These are phyloP conservation scores for Spergularia azorica DNA, from an alignment of 179 eudicot genomes.

Conservation along the genomic window DNA sequence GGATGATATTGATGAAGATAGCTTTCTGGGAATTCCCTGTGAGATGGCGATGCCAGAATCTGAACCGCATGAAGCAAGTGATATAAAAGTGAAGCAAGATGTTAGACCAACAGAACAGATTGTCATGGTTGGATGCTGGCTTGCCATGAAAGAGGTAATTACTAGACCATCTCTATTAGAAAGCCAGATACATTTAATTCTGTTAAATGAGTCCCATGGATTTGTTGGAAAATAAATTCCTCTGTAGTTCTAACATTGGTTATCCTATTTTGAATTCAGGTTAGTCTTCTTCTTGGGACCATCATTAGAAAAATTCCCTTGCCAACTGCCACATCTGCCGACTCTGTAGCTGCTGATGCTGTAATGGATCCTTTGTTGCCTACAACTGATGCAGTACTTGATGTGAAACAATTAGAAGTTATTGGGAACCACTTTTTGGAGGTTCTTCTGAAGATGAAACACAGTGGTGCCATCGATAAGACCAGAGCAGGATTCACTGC, in stretches of 20 bases:
- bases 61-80: conserved; percentile 34
- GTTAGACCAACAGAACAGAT: conserved; percentile 68
- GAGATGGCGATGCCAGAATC: conserved; percentile 37
- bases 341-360: conserved; percentile 28
- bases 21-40: conserved; percentile 47
- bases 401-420: conserved; percentile 79
- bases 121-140: conserved; percentile 99
- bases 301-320: conserved; percentile 90
- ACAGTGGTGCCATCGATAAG: conserved; percentile 96
- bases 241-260: not conserved
- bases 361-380: conserved; percentile 28
- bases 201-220: not conserved
- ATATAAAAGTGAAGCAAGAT: conserved; percentile 35
- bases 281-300: conserved; percentile 97
- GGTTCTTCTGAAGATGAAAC: conserved; percentile 96
- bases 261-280: conserved; percentile 40
- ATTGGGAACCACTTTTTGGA: conserved; percentile 93
- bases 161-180: not conserved
- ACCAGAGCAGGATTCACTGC: conserved; percentile 99
- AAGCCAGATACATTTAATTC: not conserved
- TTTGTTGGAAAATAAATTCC: conserved; percentile 8
- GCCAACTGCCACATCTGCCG: conserved; percentile 51
- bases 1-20: conserved; percentile 75
- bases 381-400: conserved; percentile 61
- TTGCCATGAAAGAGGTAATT: conserved; percentile 98